Percentiles rank a stretch among this genome's conserved stretches.
Conservation (phyloP, 495 filamentous ascomycete genomes). For the Venustampulla echinocandica region DNA sequence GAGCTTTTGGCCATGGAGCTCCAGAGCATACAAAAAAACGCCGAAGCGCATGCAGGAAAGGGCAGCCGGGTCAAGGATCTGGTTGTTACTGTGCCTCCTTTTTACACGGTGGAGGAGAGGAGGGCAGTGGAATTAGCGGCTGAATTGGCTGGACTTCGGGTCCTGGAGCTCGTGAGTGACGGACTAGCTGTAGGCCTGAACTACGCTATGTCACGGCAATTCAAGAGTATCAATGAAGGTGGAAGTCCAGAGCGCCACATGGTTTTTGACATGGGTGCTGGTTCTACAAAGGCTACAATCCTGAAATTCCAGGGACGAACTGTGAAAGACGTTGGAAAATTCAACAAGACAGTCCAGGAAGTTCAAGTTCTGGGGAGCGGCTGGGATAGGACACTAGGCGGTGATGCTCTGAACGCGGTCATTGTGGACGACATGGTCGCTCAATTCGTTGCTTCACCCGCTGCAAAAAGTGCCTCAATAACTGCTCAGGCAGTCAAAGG, state of each 20-base stretch:
- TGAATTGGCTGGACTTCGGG: constrained; percentile 76
- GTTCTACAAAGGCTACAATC: constrained; percentile 91
- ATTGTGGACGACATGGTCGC: constrained; percentile 81
- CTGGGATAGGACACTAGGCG: constrained; percentile 86
- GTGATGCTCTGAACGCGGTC: constrained; percentile 78
- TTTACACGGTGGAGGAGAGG: constrained; percentile 84
- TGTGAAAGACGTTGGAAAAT: constrained; percentile 87
- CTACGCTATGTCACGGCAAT: constrained; percentile 85
- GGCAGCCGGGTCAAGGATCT: constrained; percentile 63
- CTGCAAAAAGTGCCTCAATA: constrained; percentile 58
- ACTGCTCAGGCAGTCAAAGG: constrained; percentile 49
- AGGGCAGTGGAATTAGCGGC: constrained; percentile 73
- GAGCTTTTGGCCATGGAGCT: constrained; percentile 96
- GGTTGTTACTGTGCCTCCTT: constrained; percentile 87
- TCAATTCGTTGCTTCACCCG: constrained; percentile 62
- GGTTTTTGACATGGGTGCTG: constrained; percentile 96
- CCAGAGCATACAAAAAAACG: constrained; percentile 78
- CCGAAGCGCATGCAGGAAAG: constrained; percentile 75
- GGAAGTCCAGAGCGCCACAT: constrained; percentile 87
- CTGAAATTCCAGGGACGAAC: constrained; percentile 79
- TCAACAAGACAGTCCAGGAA: constrained; percentile 95
- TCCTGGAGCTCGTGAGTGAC: constrained; percentile 79
- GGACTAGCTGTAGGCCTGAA: constrained; percentile 89
- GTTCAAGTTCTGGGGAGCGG: constrained; percentile 75
- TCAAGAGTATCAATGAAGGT: constrained; percentile 74